phyloP scores from a whole-genome alignment of 345 rosid species.

The Euphorbia pulcherrima region DNA sequence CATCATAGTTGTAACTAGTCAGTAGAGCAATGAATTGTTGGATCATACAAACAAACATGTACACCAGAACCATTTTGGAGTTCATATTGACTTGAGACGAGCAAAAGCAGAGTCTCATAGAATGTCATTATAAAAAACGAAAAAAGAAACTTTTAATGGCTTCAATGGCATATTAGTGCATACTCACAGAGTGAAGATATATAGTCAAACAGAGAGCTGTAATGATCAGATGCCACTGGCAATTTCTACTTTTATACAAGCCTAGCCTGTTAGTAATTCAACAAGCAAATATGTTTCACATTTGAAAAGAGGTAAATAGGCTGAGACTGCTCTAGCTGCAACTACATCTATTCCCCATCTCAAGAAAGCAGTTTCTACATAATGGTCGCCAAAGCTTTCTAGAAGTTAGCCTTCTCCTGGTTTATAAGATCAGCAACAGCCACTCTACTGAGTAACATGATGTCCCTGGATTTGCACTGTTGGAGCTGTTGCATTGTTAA shows the following conservation, averaged over 20 bases:
- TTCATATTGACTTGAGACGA: too few relatives aligned
- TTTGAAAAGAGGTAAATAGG: not conserved
- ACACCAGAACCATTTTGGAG: too few relatives aligned
- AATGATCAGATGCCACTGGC: not conserved
- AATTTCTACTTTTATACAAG: not conserved
- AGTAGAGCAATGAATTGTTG: too few relatives aligned
- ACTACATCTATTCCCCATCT: too few relatives aligned
- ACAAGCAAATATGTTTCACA: not conserved
- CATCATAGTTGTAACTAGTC: too few relatives aligned
- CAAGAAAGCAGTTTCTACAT: not conserved
- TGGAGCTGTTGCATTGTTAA: slow-evolving; percentile 56
- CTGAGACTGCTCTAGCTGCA: too few relatives aligned
- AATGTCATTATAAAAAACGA: too few relatives aligned
- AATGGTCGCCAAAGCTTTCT: not conserved
- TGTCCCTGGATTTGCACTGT: slow-evolving; percentile 69
- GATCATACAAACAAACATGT: too few relatives aligned
- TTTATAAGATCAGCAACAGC: slow-evolving; percentile 72
- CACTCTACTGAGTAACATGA: slow-evolving; percentile 57
- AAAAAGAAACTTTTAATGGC: not conserved
- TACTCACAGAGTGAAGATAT: not conserved
- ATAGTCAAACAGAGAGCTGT: not conserved
- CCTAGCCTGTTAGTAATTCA: too few relatives aligned
- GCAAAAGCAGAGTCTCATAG: too few relatives aligned
- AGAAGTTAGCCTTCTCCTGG: slow-evolving; percentile 5
- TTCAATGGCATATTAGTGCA: not conserved